Conservation (phyloP, 2,329 filamentous ascomycete species). For the Colletotrichum scovillei region DNA sequence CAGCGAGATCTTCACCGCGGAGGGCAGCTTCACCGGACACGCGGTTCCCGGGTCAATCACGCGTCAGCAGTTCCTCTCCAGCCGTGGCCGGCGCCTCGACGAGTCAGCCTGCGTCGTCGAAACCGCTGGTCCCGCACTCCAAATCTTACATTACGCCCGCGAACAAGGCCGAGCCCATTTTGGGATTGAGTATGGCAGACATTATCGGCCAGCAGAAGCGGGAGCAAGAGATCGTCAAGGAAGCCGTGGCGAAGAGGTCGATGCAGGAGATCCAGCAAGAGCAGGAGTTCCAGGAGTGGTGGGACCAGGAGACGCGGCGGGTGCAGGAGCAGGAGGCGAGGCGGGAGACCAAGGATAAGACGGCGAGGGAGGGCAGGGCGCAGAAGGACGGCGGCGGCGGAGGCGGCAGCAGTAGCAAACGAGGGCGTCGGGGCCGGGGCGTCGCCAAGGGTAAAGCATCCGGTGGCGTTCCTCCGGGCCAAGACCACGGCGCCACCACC, state of each 20-base stretch:
- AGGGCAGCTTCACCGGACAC: conserved; percentile 72
- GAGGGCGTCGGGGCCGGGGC: conserved; percentile 40
- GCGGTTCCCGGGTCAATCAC: conserved; percentile 68
- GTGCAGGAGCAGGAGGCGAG: conserved; percentile 72
- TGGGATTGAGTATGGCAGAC: conserved; percentile 83
- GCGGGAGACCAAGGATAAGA: conserved; percentile 54
- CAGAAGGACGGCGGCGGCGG: conserved; percentile 7
- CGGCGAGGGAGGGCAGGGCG: conserved; percentile 51
- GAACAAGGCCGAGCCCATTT: conserved; percentile 69
- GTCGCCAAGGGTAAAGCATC: conserved; percentile 38
- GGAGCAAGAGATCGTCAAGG: conserved; percentile 84
- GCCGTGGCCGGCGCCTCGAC: conserved; percentile 41
- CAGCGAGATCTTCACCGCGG: conserved; percentile 51
- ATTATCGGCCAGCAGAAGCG: conserved; percentile 89
- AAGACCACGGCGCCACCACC: neutral
- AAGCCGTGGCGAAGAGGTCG: conserved; percentile 88
- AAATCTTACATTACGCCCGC: conserved; percentile 69
- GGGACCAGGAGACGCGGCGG: conserved; percentile 85
- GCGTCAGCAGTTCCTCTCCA: conserved; percentile 50
- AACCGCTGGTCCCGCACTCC: conserved; percentile 67
- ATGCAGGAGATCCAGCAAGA: conserved; percentile 96
- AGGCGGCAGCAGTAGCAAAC: neutral
- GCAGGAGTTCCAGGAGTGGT: conserved; percentile 97
- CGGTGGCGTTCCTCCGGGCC: neutral
- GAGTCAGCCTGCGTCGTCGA: conserved; percentile 46